A percentile compares a stretch with the other conserved stretches of the same genome.
Evolutionary conservation across 1,284 basidiomycete genomes (phyloP).

Genomic region (Phylloboletellus chloephorus): DNA sequence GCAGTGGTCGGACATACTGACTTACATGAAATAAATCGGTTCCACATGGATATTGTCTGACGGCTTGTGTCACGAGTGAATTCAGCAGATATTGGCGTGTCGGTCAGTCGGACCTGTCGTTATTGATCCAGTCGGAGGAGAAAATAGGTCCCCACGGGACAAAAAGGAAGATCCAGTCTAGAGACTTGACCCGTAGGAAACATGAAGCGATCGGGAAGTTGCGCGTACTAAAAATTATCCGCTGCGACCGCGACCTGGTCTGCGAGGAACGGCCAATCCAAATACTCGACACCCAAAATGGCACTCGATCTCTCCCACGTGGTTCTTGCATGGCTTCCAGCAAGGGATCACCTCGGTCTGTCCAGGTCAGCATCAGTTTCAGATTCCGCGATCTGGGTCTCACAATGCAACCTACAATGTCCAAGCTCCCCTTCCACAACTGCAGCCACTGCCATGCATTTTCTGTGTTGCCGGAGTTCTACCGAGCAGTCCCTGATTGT

Average conservation of each 20-base stretch:
- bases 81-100: constrained; percentile 4
- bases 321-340: constrained; percentile 17
- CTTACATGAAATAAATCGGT: constrained; percentile 11
- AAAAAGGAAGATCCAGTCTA: constrained; percentile 17
- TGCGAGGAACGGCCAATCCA: constrained; percentile 15
- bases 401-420: constrained; percentile 4
- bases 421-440: neutral
- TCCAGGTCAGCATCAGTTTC: constrained; percentile 12
- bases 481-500: no score
- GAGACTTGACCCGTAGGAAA: constrained; percentile 7
- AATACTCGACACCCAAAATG: constrained; percentile 19
- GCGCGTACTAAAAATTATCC: constrained; percentile 15
- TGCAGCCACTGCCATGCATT: constrained; percentile 4
- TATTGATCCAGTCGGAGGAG: constrained; percentile 6
- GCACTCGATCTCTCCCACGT: constrained; percentile 24
- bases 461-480: no score
- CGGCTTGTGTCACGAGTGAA: constrained; percentile 6
- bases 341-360: constrained; percentile 3
- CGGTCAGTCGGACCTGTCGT: neutral
- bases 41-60: constrained; percentile 17
- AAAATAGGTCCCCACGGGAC: constrained; percentile 9
- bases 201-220: constrained; percentile 21
- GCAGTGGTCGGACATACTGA: constrained; percentile 24
- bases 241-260: constrained; percentile 11
- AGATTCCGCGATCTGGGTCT: constrained; percentile 16